A percentile compares a stretch with the other conserved stretches of the same genome.
phyloP scores from a whole-genome alignment of 176 grass and related monocot species.

The Carex littledalei region DNA sequence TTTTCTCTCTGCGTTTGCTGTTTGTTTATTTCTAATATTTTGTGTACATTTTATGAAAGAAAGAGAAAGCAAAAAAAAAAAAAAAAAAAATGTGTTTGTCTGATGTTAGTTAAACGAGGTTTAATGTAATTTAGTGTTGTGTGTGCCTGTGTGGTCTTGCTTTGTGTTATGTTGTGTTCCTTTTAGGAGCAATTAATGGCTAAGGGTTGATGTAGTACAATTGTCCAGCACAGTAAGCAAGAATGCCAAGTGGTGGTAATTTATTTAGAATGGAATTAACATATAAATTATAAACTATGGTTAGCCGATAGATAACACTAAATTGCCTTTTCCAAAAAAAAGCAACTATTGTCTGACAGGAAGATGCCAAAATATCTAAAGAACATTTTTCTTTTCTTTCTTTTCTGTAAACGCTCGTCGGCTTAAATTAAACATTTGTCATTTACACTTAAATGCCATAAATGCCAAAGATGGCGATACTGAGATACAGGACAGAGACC shows the following conservation, averaged over 20 bases:
- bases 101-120: conserved; percentile 12
- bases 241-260: not conserved
- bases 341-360: not conserved
- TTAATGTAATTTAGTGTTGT: conserved; percentile 7
- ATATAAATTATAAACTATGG: not conserved
- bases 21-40: conserved; percentile 3
- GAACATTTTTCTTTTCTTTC: no score
- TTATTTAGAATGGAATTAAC: not conserved
- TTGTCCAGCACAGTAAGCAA: not conserved
- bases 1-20: not conserved
- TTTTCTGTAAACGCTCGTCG: not conserved
- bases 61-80: conserved; percentile 11
- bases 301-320: not conserved
- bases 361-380: not conserved
- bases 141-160: not conserved
- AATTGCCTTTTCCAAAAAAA: not conserved
- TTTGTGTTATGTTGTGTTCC: not conserved
- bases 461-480: no score
- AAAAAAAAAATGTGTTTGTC: not conserved
- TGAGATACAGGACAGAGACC: no score
- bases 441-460: no score
- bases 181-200: not conserved
- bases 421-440: not conserved
- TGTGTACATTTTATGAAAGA: conserved; percentile 27
- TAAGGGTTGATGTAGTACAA: not conserved